Base-by-base conservation (phyloP, 345 rosid species). In the Anacardium occidentale region DNA sequence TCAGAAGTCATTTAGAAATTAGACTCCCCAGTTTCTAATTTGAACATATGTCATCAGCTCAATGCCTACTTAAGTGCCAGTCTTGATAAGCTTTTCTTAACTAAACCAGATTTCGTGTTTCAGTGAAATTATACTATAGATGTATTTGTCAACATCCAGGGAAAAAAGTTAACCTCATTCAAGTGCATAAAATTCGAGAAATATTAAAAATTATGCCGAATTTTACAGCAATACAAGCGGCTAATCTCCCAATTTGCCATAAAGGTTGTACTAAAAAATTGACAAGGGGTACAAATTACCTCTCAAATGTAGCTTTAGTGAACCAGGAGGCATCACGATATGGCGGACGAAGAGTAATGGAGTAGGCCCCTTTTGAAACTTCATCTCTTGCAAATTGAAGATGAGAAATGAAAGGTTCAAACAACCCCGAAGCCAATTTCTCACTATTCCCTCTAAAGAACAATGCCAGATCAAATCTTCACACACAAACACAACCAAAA, bases 381-480 rank as follows among this genome's bases (percentile, higher is more conserved):
- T 88, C 86, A 81, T 93, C 97, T 83, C 86, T 81, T 25, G 86
- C 91, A 72, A 86, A 88, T 73, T 88, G 78, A 6, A 93, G 88
- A 77, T 93, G 94, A 22, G 90, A 83, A 64, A 93, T 69, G 84
- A 93, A 91, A 0, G 98, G 96, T 26, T 89, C 90, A 69, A 88
- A 88, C 5, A 93, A 71, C 75, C 98, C 98, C 71, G 93, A 88
- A 58, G 97, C 97, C 74, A 93, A 62, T 72, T 88, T 93, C 93
- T 93, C 98, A 53, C 73, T 83, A 75, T 82, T 83, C 17, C 88
- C 81, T n/a, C 88, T 87, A 66, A 53, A 75, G 77, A 88, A 89
- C 5, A 93, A 81, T 67, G 91, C 81, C 65, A 93, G 87, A 78
- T 93, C 96, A 77, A 86, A 93, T 78, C 98, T 93, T 82, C 32